These are phyloP conservation scores for Lentinus polychrous DNA, from an alignment of 1,284 basidiomycete species.

Conservation along the genomic window DNA sequence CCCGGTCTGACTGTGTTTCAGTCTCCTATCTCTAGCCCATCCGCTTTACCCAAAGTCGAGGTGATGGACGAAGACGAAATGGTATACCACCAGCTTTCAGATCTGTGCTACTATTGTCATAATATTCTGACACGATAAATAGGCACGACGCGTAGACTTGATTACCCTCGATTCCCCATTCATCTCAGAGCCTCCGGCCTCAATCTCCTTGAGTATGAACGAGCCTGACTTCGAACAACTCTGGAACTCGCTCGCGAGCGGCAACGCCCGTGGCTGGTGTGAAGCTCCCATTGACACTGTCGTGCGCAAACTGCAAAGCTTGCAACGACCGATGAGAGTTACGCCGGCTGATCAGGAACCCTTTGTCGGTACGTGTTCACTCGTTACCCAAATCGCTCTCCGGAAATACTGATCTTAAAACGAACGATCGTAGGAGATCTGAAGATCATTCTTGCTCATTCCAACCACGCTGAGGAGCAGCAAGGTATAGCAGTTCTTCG, in stretches of 20 bases:
- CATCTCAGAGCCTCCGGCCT: conserved; percentile 34
- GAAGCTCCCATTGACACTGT: conserved; percentile 45
- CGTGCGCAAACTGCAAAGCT: conserved; percentile 42
- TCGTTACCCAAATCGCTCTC: too few relatives aligned
- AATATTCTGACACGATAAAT: not conserved
- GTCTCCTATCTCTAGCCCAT: conserved; percentile 13
- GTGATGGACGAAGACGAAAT: conserved; percentile 19
- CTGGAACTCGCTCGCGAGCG: conserved; percentile 47
- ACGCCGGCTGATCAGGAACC: conserved; percentile 47
- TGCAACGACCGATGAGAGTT: conserved; percentile 41
- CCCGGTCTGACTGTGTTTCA: too few relatives aligned
- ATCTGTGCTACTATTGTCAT: not conserved
- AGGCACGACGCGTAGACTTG: conserved; percentile 47
- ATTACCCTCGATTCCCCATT: conserved; percentile 68
- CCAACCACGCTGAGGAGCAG: conserved; percentile 10
- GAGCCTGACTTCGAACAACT: conserved; percentile 42
- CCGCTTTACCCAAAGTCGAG: conserved; percentile 17
- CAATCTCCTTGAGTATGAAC: conserved; percentile 11
- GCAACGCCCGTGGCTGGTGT: conserved; percentile 58
- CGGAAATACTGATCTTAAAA: too few relatives aligned
- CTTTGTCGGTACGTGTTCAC: conserved; percentile 46
- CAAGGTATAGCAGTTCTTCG: conserved; percentile 37
- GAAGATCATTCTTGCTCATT: conserved; percentile 43
- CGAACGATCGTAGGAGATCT: conserved; percentile 45
- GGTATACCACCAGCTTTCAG: conserved; percentile 11